Evolutionary conservation across 1,284 basidiomycete species (phyloP), one percentile per base, ranked within the genome.

Genomic region (Salmacisia buchloeana): DNA sequence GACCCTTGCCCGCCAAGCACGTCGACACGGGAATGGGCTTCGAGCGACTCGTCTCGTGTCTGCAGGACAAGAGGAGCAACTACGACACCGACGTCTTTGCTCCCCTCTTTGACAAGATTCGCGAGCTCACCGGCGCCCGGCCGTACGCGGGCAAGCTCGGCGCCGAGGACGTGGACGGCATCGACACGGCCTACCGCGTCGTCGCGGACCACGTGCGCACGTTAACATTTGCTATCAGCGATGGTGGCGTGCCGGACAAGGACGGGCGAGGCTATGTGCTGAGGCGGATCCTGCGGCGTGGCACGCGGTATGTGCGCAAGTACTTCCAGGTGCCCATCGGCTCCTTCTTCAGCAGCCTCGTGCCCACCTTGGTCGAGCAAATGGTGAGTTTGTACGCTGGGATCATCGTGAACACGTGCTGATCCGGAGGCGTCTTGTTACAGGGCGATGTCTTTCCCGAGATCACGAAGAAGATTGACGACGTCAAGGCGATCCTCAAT

Each of bases 21-120:
- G 90, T 98, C 69, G 94, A 98, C 81, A 98, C 94, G 13, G 94
- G 94, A 63, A 93, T 98, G 92, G 94, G 94, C 63, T 98, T 96
- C 81, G 94, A 98, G 82, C 91, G 94, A 65, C 85, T 98, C 34
- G 94, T 98, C 38, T 97, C 94, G 10, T 88, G 91, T 56, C 84
- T 97, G 18, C 94, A 98, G 81, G 86, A 92, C 82, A 90, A 88
- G 75, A 84, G 86, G 34, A 97, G 94, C 61, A 98, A 98, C 83
- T 98, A 98, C 82, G 94, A 98, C 81, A 98, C 94, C 54, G 94
- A 98, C 78, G 86, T 94, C 62, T 98, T 98, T 82, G 81, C 84
- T 0, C 94, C 94, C 7, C 88, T 98, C 66, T 98, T 98, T 78
- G 83, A 82, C 57, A 89, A 86, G 81, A 90, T 98, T 68, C 90